phyloP scores from a whole-genome alignment of 768 basidiomycete genomes.

The Glaciozyma antarctica region DNA sequence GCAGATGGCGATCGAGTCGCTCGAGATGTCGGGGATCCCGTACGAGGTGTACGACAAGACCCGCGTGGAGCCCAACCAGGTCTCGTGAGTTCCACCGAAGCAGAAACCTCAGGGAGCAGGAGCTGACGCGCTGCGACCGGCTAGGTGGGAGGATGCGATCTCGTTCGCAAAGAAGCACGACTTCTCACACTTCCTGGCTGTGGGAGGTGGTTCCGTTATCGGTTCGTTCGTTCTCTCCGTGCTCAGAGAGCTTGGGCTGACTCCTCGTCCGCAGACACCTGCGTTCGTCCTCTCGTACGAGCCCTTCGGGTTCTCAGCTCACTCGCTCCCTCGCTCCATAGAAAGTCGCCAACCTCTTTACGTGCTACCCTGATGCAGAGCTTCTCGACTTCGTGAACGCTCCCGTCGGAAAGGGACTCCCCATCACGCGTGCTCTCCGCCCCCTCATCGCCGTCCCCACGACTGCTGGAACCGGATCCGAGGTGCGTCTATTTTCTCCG shows the following conservation, averaged over 20 bases:
- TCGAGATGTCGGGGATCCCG: constrained; percentile 66
- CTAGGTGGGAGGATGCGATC: constrained; percentile 78
- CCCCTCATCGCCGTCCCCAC: constrained; percentile 66
- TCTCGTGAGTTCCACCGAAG: constrained; percentile 33
- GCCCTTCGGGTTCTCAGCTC: too few species aligned
- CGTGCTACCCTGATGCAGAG: constrained; percentile 83
- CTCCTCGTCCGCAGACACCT: constrained; percentile 2
- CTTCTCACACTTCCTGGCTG: constrained; percentile 65
- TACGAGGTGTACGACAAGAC: constrained; percentile 76
- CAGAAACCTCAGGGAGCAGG: not conserved
- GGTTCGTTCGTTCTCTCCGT: constrained; percentile 1
- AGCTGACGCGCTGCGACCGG: not conserved
- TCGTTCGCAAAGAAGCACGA: constrained; percentile 74
- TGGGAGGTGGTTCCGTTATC: constrained; percentile 39
- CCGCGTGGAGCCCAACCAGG: constrained; percentile 83
- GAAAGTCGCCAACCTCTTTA: constrained; percentile 89
- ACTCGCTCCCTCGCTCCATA: constrained; percentile 39
- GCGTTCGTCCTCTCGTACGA: not conserved
- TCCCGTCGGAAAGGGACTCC: constrained; percentile 77
- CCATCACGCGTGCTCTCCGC: constrained; percentile 60
- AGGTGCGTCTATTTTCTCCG: constrained; percentile 7
- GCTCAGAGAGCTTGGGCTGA: not conserved
- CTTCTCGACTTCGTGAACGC: constrained; percentile 96
- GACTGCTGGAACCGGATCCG: constrained; percentile 66
- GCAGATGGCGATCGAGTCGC: constrained; percentile 66